Base-by-base conservation (phyloP, 2,329 filamentous ascomycete species). In the Keithomyces neogunnii region DNA sequence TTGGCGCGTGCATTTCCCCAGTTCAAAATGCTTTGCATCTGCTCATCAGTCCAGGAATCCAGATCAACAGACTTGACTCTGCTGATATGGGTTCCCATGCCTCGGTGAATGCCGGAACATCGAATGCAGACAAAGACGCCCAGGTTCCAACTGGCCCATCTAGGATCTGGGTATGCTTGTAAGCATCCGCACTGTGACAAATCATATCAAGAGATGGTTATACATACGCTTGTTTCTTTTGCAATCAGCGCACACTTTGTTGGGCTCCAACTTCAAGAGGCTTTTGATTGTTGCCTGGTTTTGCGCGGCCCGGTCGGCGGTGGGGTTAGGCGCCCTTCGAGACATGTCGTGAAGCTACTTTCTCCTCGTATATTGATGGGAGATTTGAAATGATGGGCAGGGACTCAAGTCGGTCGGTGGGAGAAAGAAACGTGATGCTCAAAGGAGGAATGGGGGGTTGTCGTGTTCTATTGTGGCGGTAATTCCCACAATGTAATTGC, bases 131-230 rank as follows among this genome's bases (percentile, higher is more conserved):
- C 77, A 67, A 99, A 99, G 65, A 99, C 84, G 62, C 93, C 93
- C 50, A 99, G 73, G 68, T 99, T 99, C 93, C 93, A 99, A 66
- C 90, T 96, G 33, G 93, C 93, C 93, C 93, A 99, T 86, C 93
- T 82, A 55, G 93, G 93, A 74, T 96, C 89, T 95, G 66, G 40
- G 51, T 57, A 47, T 58, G 51, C 30, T 31, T 13, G 13, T 6
- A 9, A 4, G 19, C 32, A 9, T 33, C 10, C 35, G 5, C 9
- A 26, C 10, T 28, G 19, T 13, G 13, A 6, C 4, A 5, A 10
- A 13, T 0, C 26, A 30, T 3, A 43, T 28, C 9, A 32, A 30
- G 38, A 26, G n/a, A 36, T 28, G 36, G 44, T 10, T 19, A 31
- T 36, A 74, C 85, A 60, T 71, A 95, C 91, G 93, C 71, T 97